Percentiles rank a stretch among this genome's conserved stretches.
Conservation (phyloP, 2,329 filamentous ascomycete species). For the Nothopassalora personata region DNA sequence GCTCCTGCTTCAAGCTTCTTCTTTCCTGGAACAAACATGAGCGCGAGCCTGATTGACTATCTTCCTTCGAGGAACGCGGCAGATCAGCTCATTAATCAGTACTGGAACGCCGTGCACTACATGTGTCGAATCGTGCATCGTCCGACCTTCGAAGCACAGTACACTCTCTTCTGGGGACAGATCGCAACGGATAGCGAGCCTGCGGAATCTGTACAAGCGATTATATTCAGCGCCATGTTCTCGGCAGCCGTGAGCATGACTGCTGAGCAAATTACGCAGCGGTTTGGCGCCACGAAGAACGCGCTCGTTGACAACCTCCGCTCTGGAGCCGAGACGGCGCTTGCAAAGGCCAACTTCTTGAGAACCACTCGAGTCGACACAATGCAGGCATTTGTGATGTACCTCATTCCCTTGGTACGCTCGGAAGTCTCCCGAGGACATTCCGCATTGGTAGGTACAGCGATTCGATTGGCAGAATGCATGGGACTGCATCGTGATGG, state of each 20-base stretch:
- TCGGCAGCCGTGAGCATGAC: slow-evolving; percentile 63
- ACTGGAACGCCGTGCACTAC: slow-evolving; percentile 63
- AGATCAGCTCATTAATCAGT: slow-evolving; percentile 60
- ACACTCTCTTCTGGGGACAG: slow-evolving; percentile 60
- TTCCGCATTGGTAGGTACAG: slow-evolving; percentile 65
- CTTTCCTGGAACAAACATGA: slow-evolving; percentile 50
- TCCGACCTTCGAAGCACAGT: slow-evolving; percentile 61
- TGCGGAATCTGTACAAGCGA: slow-evolving; percentile 58
- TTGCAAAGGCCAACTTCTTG: slow-evolving; percentile 65
- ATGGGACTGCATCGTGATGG: slow-evolving; percentile 72
- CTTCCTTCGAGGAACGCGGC: slow-evolving; percentile 55
- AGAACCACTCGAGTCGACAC: slow-evolving; percentile 68
- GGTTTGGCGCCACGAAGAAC: slow-evolving; percentile 54
- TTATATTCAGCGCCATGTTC: slow-evolving; percentile 66
- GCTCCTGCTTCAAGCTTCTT: slow-evolving; percentile 63
- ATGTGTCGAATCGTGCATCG: slow-evolving; percentile 58
- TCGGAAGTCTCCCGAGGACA: slow-evolving; percentile 68
- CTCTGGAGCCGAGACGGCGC: slow-evolving; percentile 60
- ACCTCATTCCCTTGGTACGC: slow-evolving; percentile 68
- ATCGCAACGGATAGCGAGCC: slow-evolving; percentile 58
- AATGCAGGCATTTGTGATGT: slow-evolving; percentile 71
- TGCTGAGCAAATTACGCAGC: slow-evolving; percentile 47
- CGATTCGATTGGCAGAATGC: slow-evolving; percentile 68
- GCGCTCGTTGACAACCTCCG: slow-evolving; percentile 59
- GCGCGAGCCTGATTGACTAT: slow-evolving; percentile 52